Conservation (phyloP, 108 stramenopile species). For the Craspedostauros australis region DNA sequence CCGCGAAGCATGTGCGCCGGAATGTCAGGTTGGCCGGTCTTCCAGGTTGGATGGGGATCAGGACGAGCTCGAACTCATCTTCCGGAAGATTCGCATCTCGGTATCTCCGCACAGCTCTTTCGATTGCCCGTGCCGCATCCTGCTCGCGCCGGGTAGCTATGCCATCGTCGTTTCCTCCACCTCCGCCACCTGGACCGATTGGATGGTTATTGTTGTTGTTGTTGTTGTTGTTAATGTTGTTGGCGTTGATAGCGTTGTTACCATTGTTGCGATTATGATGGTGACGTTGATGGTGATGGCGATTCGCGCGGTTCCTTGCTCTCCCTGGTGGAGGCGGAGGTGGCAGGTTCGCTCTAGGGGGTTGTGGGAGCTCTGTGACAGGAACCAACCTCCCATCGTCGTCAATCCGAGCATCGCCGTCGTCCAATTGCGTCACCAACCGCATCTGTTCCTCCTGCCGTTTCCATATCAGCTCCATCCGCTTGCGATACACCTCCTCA, state of each 20-base stretch:
- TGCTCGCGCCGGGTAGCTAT: conserved; percentile 5
- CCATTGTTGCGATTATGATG: not conserved
- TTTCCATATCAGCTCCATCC: no score
- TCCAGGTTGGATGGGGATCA: not conserved
- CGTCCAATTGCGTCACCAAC: not conserved
- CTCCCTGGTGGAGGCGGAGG: conserved; percentile 2
- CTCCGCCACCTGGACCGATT: conserved; percentile 1
- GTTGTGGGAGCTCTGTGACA: conserved; percentile 6
- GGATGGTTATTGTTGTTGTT: not conserved
- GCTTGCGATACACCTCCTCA: no score
- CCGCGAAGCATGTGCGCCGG: conserved; percentile 37
- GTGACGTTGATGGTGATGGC: not conserved
- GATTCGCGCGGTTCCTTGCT: not conserved
- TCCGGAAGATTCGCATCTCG: conserved; percentile 8
- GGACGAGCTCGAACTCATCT: conserved; percentile 25
- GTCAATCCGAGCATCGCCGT: conserved; percentile 23
- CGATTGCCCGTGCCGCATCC: conserved; percentile 6
- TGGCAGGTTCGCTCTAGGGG: conserved; percentile 21
- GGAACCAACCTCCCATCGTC: conserved; percentile 30
- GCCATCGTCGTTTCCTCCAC: conserved; percentile 6
- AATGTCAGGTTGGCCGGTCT: conserved; percentile 24
- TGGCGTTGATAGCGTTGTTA: not conserved
- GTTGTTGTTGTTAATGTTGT: not conserved
- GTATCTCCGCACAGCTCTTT: conserved; percentile 3
- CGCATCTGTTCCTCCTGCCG: no score